Conservation (phyloP, 1,139 yeast genomes). For the Diutina catenulata region DNA sequence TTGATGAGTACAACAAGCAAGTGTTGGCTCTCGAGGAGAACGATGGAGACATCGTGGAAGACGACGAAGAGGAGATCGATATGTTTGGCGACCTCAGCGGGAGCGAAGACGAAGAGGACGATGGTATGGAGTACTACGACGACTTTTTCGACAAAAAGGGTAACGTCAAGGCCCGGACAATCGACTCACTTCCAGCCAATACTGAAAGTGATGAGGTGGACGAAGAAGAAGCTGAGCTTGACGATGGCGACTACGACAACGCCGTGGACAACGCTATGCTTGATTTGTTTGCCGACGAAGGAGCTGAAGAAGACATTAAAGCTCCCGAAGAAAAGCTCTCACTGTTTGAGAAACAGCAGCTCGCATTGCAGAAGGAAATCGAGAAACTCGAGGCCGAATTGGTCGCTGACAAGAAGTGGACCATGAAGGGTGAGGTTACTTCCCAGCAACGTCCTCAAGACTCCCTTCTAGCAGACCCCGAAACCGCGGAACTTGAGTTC, state of each 20-base stretch:
- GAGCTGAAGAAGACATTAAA: constrained; percentile 6
- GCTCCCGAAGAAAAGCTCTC: constrained; percentile 41
- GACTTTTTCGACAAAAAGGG: constrained; percentile 51
- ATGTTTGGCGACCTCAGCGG: constrained; percentile 45
- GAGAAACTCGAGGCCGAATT: constrained; percentile 73
- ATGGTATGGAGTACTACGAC: constrained; percentile 60
- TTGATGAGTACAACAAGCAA: constrained; percentile 78
- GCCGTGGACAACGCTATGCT: constrained; percentile 46
- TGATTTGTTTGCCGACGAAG: constrained; percentile 44
- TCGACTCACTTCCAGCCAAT: not conserved
- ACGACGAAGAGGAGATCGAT: constrained; percentile 51
- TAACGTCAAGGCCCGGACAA: not conserved
- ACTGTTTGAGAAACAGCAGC: constrained; percentile 76
- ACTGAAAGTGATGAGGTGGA: not conserved
- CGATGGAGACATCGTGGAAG: constrained; percentile 23
- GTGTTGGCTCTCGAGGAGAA: constrained; percentile 60
- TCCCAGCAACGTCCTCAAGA: constrained; percentile 77
- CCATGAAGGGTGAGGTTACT: constrained; percentile 83
- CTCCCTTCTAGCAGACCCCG: constrained; percentile 45
- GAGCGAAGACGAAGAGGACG: constrained; percentile 35
- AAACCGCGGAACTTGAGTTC: constrained; percentile 25
- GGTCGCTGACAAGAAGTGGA: constrained; percentile 87
- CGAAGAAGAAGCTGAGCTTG: constrained; percentile 22
- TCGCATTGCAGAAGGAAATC: constrained; percentile 65
- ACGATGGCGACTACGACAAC: constrained; percentile 37